Base-by-base conservation (phyloP, 2,329 filamentous ascomycete genomes). In the Botryotinia convoluta region DNA sequence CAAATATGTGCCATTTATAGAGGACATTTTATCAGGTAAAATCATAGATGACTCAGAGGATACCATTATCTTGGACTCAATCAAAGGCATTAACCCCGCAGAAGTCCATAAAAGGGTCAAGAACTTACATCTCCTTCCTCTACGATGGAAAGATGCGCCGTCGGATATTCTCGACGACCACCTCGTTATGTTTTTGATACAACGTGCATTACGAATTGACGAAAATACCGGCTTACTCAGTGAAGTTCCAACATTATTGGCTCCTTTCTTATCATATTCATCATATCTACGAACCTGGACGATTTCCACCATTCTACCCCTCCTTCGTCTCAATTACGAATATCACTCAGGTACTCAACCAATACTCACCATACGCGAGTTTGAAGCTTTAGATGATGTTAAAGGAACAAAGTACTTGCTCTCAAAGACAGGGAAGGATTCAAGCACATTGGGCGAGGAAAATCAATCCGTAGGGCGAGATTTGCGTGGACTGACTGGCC, bases 181-280 rank as follows among this genome's bases (percentile, higher is more conserved):
- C 1, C 80, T 93, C 12, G 86, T 86, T 10, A 83, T 86, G 3
- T 95, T 95, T 79, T 82, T 95, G 9, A 85, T 93, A 67, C 88
- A 89, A 75, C 87, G 92, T 73, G 87, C 91, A 9, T 87, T 91
- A 78, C 87, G 87, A 54, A 90, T 95, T 75, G 92, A 95, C 79
- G 83, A 88, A 70, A 88, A 92, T 80, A 91, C 92, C 1, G 92
- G 93, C n/a, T 83, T 94, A 74, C 84, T 95, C 32, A 85, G 86
- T n/a, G 87, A 92, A 76, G 81, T 94, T 1, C 90, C 91, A 0
- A 85, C 86, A n/a, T 84, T 95, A 44, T 83, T 94, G 29, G 83
- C 86, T 35, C 92, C 92, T 0, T 95, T 94, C 79, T 83, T 94
- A 26, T 83, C 87, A 67, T 85, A 88, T 73, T 87, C 88, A 54